Evolutionary conservation across 345 rosid genomes (phyloP), one percentile per base, ranked within the genome.

Genomic region (Populus deltoides): DNA sequence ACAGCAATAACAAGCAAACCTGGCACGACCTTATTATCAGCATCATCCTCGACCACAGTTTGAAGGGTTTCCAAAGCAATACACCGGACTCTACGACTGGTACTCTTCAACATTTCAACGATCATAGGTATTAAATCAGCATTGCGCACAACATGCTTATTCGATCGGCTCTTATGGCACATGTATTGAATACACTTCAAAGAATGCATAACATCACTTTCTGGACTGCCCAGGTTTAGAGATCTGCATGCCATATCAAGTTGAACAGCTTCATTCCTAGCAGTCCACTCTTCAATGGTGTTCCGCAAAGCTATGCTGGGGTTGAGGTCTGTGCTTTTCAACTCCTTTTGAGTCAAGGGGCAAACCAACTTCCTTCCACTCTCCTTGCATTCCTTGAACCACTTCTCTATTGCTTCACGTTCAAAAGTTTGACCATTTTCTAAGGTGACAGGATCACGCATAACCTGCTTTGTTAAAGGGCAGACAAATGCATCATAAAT

Each of bases 281-380:
- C 92, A 80, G 90, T 93, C 99, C 99, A 96, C 84, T 96, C 98
- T 83, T 96, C 93, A 36, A 96, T 96, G 7, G 97, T 89, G 82
- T 88, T 86, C 66, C 97, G 89, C 85, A 96, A 77, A 51, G 98
- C 98, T 16, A 96, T 83, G 72, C 94, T 93, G 18, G 97, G 94
- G 68, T 89, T 96, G 61, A 96, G 73, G 47, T 96, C 94, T 0
- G 88, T 75, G 38, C 87, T 79, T 81, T 83, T 92, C 25, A 93
- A 80, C 83, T 90, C 90, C 81, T 88, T 85, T 15, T 78, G 86
- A 11, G 99, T 93, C 81, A 91, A 70, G 16, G 99, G 99, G 84
- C 99, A 96, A 59, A 83, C 87, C n/a, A 84, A 35, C 77, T 81
- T 88, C 73, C 74, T 88, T 20, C 94, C 94, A 25, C 75, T 90